These are phyloP conservation scores for Triticum aestivum DNA, from an alignment of 176 grass and related monocot genomes.

Conservation along the genomic window IWGSC_CS_RefSeq_v2.1 NC_057807.1:113660524-113661023, in stretches of 20 bases:
- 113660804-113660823: constrained; percentile 59
- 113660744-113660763: constrained; percentile 52
- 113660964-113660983: constrained; percentile 61
- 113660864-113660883: constrained; percentile 53
- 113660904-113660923: constrained; percentile 61
- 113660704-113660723: constrained; percentile 56
- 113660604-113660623: constrained; percentile 66
- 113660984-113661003: constrained; percentile 59
- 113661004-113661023: constrained; percentile 53
- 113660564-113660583: constrained; percentile 71
- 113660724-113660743: constrained; percentile 61
- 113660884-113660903: constrained; percentile 67
- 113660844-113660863: constrained; percentile 54
- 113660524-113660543: constrained; percentile 68
- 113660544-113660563: constrained; percentile 69
- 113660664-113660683: constrained; percentile 68
- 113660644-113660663: constrained; percentile 63
- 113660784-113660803: constrained; percentile 62
- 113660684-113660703: constrained; percentile 58
- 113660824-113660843: constrained; percentile 61
- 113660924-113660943: constrained; percentile 61
- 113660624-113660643: constrained; percentile 57
- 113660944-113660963: constrained; percentile 68
- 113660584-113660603: constrained; percentile 65
- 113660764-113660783: constrained; percentile 61